A percentile compares a stretch with the other conserved stretches of the same genome.
phyloP scores from a whole-genome alignment of 257 asterid species.

The Solanum etuberosum region DNA sequence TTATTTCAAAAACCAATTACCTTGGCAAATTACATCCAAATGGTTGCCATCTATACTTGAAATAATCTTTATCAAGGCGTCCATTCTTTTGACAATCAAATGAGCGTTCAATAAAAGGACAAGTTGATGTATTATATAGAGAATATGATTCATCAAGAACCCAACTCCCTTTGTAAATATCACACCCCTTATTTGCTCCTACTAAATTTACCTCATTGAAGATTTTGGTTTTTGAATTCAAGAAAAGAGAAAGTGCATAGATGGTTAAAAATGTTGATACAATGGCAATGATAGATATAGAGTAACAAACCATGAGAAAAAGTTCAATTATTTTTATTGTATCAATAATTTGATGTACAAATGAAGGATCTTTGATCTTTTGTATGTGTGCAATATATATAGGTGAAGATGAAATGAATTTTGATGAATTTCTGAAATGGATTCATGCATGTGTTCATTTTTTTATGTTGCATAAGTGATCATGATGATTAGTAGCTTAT shows the following conservation, averaged over 20 bases:
- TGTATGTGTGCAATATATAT: background rate
- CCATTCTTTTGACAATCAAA: slow-evolving; percentile 36
- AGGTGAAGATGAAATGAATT: background rate
- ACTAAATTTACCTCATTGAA: background rate
- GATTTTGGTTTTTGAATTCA: background rate
- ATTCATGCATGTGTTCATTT: background rate
- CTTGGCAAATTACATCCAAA: slow-evolving; percentile 22
- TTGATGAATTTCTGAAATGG: background rate
- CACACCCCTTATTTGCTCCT: slow-evolving; percentile 10
- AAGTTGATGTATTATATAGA: slow-evolving; percentile 17
- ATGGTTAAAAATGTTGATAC: background rate
- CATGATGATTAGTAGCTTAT: background rate
- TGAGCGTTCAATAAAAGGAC: slow-evolving; percentile 27
- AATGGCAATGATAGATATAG: background rate
- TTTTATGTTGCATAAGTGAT: background rate
- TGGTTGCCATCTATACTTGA: slow-evolving; percentile 47
- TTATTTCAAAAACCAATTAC: background rate
- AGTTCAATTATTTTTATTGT: background rate
- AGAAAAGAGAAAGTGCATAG: background rate
- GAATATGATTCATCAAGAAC: slow-evolving; percentile 39
- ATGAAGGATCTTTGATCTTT: background rate
- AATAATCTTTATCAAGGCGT: slow-evolving; percentile 31
- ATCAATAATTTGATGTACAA: background rate
- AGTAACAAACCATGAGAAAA: background rate
- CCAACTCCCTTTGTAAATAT: slow-evolving; percentile 41